Evolutionary conservation across 805 yeast species (phyloP).

Genomic region (Helenozyma baotianmanensis): DNA sequence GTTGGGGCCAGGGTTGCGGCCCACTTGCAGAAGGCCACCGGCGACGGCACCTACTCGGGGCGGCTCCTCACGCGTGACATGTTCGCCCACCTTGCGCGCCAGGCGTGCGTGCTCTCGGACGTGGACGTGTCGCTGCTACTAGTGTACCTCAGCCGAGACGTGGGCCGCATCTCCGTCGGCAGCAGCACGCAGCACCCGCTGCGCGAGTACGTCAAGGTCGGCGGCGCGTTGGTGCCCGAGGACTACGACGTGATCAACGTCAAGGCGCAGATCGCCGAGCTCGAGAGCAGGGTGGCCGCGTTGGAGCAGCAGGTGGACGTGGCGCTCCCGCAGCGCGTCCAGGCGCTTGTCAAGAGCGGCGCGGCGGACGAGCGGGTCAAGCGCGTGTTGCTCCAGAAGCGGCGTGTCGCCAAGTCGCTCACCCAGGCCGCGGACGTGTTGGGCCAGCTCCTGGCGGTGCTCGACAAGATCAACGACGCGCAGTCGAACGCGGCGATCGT

Average conservation of each 20-base stretch:
- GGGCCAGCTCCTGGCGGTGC: constrained; percentile 19
- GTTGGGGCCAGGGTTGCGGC: constrained; percentile 2
- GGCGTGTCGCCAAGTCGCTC: constrained; percentile 14
- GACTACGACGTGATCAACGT: constrained; percentile 30
- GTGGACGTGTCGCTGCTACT: constrained; percentile 26
- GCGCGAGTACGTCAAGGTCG: constrained; percentile 20
- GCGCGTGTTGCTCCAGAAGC: constrained; percentile 14
- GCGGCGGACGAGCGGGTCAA: constrained; percentile 17
- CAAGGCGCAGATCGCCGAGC: constrained; percentile 16
- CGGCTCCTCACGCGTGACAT: constrained; percentile 12
- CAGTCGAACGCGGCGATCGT: constrained; percentile 22
- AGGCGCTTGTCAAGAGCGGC: constrained; percentile 11
- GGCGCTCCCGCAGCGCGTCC: constrained; percentile 15
- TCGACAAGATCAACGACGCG: constrained; percentile 35
- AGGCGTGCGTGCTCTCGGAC: constrained; percentile 10
- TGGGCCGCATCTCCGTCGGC: constrained; percentile 1
- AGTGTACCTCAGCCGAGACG: constrained; percentile 25
- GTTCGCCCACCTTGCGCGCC: constrained; percentile 8
- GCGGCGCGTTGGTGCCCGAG: constrained; percentile 18
- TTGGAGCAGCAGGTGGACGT: constrained; percentile 18
- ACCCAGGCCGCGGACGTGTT: constrained; percentile 14
- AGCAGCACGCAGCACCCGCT: background rate
- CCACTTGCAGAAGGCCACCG: constrained; percentile 2
- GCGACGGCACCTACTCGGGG: constrained; percentile 14
- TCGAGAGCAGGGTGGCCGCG: constrained; percentile 15